These are phyloP conservation scores for Rhamnella rubrinervis DNA, from an alignment of 331 rosid species.

Conservation along the genomic window DNA sequence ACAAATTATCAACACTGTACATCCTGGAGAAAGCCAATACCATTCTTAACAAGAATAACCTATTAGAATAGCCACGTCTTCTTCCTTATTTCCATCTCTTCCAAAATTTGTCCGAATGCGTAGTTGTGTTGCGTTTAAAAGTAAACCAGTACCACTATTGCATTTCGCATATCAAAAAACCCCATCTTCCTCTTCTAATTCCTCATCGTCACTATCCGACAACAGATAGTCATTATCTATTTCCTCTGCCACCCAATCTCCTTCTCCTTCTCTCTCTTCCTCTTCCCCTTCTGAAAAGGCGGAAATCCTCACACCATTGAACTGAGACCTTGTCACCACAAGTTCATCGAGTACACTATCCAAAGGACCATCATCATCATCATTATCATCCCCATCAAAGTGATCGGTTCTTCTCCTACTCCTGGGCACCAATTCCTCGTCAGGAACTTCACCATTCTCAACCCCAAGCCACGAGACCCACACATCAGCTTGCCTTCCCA, in stretches of 20 bases:
- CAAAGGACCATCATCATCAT: slow-evolving; percentile 32
- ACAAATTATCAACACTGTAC: slow-evolving; percentile 10
- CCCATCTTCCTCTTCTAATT: slow-evolving; percentile 37
- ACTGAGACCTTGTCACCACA: slow-evolving; percentile 31
- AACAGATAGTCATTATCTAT: slow-evolving; percentile 10
- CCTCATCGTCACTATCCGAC: slow-evolving; percentile 28
- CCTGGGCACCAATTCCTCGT: slow-evolving; percentile 47
- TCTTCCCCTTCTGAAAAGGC: slow-evolving; percentile 55
- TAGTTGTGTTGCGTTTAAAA: neutral
- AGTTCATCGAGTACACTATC: slow-evolving; percentile 53
- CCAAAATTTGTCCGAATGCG: neutral
- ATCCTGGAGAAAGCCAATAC: neutral
- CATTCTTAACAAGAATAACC: neutral
- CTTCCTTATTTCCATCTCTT: neutral
- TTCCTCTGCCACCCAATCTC: slow-evolving; percentile 29
- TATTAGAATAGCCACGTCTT: slow-evolving; percentile 7
- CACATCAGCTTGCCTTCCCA: slow-evolving; percentile 74
- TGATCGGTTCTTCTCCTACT: slow-evolving; percentile 24
- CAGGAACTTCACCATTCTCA: slow-evolving; percentile 63
- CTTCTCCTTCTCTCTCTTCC: slow-evolving; percentile 14
- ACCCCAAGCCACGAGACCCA: slow-evolving; percentile 86
- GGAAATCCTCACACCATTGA: slow-evolving; percentile 41
- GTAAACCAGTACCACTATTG: slow-evolving; percentile 4
- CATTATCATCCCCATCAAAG: slow-evolving; percentile 36
- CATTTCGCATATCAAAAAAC: slow-evolving; percentile 30